Percentiles rank a stretch among this genome's conserved stretches.
phyloP scores from a whole-genome alignment of 768 basidiomycete species.

The Austroboletus eburneus region DNA sequence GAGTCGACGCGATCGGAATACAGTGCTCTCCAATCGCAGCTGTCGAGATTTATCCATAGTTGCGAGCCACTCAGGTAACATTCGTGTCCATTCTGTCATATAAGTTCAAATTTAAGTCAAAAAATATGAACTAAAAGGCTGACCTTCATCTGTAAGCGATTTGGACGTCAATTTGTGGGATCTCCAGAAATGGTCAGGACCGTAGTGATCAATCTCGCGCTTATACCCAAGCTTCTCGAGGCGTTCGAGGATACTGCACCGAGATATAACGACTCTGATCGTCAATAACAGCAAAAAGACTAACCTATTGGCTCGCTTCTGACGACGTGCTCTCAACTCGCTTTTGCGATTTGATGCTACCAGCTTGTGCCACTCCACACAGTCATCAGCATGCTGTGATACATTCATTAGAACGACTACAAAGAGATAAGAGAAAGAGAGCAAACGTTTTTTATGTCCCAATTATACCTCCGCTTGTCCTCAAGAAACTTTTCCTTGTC shows the following conservation, averaged over 20 bases:
- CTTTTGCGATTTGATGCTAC: neutral
- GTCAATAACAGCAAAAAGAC: too few relatives aligned
- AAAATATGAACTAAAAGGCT: neutral
- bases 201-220: neutral
- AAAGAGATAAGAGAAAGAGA: neutral
- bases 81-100: neutral
- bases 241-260: neutral
- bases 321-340: neutral
- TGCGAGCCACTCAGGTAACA: neutral
- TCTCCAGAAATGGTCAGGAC: neutral
- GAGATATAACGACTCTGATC: too few relatives aligned
- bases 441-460: neutral
- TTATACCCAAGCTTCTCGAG: neutral
- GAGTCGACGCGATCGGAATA: neutral
- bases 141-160: conserved; percentile 1
- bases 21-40: neutral
- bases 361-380: neutral
- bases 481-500: neutral
- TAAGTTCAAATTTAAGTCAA: neutral
- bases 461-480: neutral
- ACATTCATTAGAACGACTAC: neutral
- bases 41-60: neutral
- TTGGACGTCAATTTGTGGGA: too few relatives aligned
- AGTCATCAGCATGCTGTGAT: neutral
- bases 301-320: neutral